Conservation (phyloP, 192 early-diverging fungal genomes). For the Podila verticillata region DNA sequence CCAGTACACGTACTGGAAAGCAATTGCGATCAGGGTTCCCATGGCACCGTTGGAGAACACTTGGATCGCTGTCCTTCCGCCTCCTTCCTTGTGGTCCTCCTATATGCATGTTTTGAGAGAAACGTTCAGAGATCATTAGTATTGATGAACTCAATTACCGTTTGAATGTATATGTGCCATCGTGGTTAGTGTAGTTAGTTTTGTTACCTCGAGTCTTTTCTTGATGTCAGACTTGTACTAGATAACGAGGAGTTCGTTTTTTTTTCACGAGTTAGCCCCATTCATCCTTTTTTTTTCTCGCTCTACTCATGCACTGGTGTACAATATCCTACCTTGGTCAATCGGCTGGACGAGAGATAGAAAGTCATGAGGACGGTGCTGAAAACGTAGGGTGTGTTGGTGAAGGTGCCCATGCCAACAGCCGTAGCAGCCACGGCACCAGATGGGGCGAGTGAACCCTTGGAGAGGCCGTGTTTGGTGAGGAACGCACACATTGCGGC, state of each 20-base stretch:
- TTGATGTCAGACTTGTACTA: constrained; percentile 49
- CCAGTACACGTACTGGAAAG: constrained; percentile 56
- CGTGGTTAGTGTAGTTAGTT: no score
- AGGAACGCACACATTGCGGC: constrained; percentile 58
- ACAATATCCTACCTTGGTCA: constrained; percentile 60
- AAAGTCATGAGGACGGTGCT: constrained; percentile 76
- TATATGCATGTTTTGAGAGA: constrained; percentile 3
- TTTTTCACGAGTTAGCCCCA: no score
- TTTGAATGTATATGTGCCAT: no score
- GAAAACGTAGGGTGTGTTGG: constrained; percentile 70
- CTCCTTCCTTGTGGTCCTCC: constrained; percentile 56
- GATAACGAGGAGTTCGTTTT: neutral
- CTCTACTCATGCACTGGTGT: no score
- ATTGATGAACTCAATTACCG: neutral
- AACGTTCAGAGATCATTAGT: neutral
- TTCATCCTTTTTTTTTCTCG: no score
- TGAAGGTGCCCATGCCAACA: constrained; percentile 80
- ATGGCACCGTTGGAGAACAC: constrained; percentile 61
- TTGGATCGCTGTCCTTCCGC: constrained; percentile 58
- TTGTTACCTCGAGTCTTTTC: constrained; percentile 39
- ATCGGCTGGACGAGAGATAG: constrained; percentile 70
- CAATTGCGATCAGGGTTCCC: constrained; percentile 51
- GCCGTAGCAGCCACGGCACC: constrained; percentile 79
- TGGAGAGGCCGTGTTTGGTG: constrained; percentile 65
- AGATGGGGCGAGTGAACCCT: constrained; percentile 74